A percentile compares a stretch with the other conserved stretches of the same genome.
phyloP scores from a whole-genome alignment of 106 monocot genomes.

The Apostasia shenzhenica region DNA sequence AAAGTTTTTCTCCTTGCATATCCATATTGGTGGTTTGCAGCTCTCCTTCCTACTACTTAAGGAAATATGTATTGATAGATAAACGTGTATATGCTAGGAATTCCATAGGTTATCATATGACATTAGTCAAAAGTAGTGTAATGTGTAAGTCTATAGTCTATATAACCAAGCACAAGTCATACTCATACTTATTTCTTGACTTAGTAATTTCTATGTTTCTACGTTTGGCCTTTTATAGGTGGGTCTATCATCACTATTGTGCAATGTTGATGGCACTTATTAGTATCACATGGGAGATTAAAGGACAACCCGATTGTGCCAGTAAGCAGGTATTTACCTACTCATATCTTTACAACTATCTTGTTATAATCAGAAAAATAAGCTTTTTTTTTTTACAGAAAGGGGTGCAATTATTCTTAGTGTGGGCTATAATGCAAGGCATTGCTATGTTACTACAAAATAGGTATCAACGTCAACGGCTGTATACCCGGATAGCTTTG shows the following conservation, averaged over 20 bases:
- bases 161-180: too few relatives aligned
- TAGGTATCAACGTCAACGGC: constrained; percentile 79
- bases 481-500: constrained; percentile 87
- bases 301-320: constrained; percentile 77
- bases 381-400: constrained; percentile 34
- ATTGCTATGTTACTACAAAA: constrained; percentile 85
- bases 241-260: constrained; percentile 93
- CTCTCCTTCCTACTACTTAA: too few relatives aligned
- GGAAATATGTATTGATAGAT: too few relatives aligned
- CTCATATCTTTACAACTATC: neutral
- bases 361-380: neutral
- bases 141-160: too few relatives aligned
- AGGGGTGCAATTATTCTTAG: constrained; percentile 69
- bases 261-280: constrained; percentile 82
- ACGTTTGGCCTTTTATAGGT: constrained; percentile 39
- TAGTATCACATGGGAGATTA: constrained; percentile 98
- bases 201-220: constrained; percentile 1
- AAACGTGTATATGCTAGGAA: too few relatives aligned
- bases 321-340: constrained; percentile 67
- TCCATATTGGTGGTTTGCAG: too few relatives aligned
- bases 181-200: too few relatives aligned
- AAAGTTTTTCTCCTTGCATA: too few relatives aligned
- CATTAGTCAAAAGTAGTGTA: too few relatives aligned
- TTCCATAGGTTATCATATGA: too few relatives aligned
- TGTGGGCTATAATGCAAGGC: constrained; percentile 90